Conservation (phyloP, 805 yeast genomes). For the Yarrowia osloensis region DNA sequence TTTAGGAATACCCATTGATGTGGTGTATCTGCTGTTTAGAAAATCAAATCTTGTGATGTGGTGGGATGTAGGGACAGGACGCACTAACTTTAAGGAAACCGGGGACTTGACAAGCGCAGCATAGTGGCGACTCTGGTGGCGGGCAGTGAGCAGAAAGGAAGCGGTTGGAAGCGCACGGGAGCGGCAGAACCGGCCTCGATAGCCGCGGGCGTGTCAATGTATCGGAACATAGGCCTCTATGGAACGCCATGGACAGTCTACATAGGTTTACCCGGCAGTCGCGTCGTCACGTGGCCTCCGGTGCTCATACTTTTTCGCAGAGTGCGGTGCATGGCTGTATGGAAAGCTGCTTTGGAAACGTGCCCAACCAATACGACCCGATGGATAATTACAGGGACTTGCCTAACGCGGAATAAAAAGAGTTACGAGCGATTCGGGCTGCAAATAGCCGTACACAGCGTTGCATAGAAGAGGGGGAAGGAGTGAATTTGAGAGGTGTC, state of each 20-base stretch:
- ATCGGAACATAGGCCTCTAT: too few relatives aligned
- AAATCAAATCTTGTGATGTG: constrained; percentile 27
- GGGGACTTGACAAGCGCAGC: not conserved
- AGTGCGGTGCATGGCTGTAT: not conserved
- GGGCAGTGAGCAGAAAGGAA: not conserved
- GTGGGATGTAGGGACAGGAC: constrained; percentile 17
- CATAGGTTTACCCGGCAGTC: not conserved
- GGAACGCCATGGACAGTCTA: not conserved
- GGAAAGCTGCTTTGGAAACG: not conserved
- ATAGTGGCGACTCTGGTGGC: constrained; percentile 10
- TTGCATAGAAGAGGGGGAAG: too few relatives aligned
- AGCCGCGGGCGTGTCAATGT: not conserved
- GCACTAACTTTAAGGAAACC: constrained; percentile 36
- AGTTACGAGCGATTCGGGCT: too few relatives aligned
- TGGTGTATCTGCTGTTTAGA: constrained; percentile 3
- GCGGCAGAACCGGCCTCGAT: not conserved
- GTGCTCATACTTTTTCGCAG: too few relatives aligned
- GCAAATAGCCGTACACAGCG: not conserved
- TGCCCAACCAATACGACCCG: not conserved
- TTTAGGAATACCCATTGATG: constrained; percentile 82
- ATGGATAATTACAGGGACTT: not conserved
- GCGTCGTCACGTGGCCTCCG: not conserved
- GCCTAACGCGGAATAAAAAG: too few relatives aligned
- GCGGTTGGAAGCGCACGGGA: not conserved
- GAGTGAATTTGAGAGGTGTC: too few relatives aligned